Conservation (phyloP, 441 rosid species). For the Corymbia calophylla region DNA sequence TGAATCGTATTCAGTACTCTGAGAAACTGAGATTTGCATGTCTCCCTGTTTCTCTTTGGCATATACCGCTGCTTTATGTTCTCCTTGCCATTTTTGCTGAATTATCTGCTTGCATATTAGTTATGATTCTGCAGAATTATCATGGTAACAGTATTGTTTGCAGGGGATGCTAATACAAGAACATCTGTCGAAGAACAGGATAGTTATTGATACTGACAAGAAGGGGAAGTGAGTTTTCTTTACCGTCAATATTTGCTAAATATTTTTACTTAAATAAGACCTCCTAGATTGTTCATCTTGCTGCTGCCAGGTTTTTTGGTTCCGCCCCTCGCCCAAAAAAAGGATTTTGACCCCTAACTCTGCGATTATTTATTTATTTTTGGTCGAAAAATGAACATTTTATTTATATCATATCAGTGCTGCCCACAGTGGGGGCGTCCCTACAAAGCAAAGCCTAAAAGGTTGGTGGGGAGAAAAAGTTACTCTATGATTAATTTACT, state of each 20-base stretch:
- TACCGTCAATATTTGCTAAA: not conserved
- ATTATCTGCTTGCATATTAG: not conserved
- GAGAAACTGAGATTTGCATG: not conserved
- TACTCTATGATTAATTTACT: not conserved
- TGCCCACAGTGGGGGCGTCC: too few relatives aligned
- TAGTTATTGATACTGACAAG: slow-evolving; percentile 82
- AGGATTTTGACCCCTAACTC: not conserved
- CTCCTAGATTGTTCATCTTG: not conserved
- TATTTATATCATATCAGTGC: too few relatives aligned
- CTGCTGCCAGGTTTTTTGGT: not conserved
- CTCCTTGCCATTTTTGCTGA: not conserved
- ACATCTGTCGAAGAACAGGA: slow-evolving; percentile 89
- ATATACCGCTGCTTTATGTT: not conserved
- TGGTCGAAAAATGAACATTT: too few relatives aligned
- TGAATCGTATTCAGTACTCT: not conserved
- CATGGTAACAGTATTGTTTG: slow-evolving; percentile 7
- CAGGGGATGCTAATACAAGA: slow-evolving; percentile 89
- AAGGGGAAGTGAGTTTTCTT: slow-evolving; percentile 78
- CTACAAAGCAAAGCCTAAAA: too few relatives aligned
- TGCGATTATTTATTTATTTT: too few relatives aligned
- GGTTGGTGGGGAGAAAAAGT: too few relatives aligned
- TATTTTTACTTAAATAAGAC: not conserved
- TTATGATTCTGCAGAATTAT: not conserved
- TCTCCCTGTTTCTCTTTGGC: not conserved
- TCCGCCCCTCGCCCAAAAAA: not conserved